These are phyloP conservation scores for Penicillium brevicompactum DNA, from an alignment of 2,329 filamentous ascomycete genomes.

Conservation along the genomic window DNA sequence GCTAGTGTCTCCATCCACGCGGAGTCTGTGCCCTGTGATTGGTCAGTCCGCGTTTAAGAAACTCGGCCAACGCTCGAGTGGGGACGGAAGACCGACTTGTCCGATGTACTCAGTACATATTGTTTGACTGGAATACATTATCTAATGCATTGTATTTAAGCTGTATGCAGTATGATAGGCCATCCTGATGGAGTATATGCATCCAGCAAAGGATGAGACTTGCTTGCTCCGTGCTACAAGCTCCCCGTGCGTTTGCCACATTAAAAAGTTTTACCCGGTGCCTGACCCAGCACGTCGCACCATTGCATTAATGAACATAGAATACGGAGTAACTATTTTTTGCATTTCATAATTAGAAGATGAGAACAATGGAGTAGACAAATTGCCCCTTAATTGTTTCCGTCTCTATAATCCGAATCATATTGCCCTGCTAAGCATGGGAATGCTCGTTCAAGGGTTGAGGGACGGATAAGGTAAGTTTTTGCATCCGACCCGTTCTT, in stretches of 20 bases:
- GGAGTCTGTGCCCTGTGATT: slow-evolving; percentile 10
- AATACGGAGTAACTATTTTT: too few species aligned
- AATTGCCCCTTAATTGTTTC: background rate
- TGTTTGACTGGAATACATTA: background rate
- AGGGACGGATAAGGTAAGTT: background rate
- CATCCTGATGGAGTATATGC: too few species aligned
- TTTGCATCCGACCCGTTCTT: slow-evolving; percentile 1
- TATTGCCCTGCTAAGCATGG: background rate
- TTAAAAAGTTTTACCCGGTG: background rate
- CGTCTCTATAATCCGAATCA: background rate
- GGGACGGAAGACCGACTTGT: background rate
- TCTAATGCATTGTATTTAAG: background rate
- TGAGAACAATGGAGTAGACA: background rate
- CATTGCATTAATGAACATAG: too few species aligned
- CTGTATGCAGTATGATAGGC: too few species aligned
- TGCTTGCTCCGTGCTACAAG: too few species aligned
- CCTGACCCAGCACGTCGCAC: background rate
- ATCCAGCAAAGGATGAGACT: too few species aligned
- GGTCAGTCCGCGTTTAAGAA: slow-evolving; percentile 14
- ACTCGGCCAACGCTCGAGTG: background rate
- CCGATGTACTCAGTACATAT: background rate
- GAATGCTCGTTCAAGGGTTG: background rate
- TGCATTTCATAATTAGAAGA: too few species aligned
- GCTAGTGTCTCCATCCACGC: background rate
- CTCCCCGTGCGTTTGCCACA: background rate